A percentile compares a stretch with the other conserved stretches of the same genome.
phyloP scores from a whole-genome alignment of 2,329 filamentous ascomycete species.

The Cytospora mali region DNA sequence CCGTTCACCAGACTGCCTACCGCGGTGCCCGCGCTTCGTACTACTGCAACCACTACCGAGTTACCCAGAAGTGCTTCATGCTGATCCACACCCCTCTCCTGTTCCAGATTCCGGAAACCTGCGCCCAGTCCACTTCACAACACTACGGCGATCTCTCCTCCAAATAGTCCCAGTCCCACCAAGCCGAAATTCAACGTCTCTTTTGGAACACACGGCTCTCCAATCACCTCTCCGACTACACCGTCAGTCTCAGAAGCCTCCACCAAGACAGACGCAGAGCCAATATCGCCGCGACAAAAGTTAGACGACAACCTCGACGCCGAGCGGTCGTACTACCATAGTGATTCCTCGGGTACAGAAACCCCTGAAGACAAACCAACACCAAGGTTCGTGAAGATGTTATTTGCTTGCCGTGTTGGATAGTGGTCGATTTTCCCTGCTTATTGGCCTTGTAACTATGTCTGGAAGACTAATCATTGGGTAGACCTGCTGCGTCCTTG shows the following conservation, averaged over 20 bases:
- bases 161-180: conserved; percentile 46
- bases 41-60: conserved; percentile 19
- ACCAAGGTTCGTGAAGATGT: conserved; percentile 35
- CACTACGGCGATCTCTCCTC: conserved; percentile 46
- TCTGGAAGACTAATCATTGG: conserved; percentile 12
- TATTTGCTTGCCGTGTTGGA: conserved; percentile 17
- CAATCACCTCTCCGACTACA: conserved; percentile 30
- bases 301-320: conserved; percentile 26
- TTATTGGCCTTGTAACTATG: conserved; percentile 7
- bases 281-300: conserved; percentile 29
- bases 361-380: conserved; percentile 37
- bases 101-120: conserved; percentile 50
- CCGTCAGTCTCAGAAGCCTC: conserved; percentile 29
- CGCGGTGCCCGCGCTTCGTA: conserved; percentile 27
- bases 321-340: conserved; percentile 42
- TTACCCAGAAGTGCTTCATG: conserved; percentile 35
- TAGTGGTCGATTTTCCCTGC: background rate
- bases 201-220: conserved; percentile 34
- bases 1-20: conserved; percentile 25
- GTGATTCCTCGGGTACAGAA: conserved; percentile 40
- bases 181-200: conserved; percentile 38
- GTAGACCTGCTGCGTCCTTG: conserved; percentile 36
- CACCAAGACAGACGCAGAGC: conserved; percentile 30
- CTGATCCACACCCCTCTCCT: conserved; percentile 35
- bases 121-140: conserved; percentile 54